Percentiles rank a stretch among this genome's conserved stretches.
These are phyloP conservation scores for Penicillium manginii DNA, from an alignment of 495 filamentous ascomycete species.

Conservation along the genomic window DNA sequence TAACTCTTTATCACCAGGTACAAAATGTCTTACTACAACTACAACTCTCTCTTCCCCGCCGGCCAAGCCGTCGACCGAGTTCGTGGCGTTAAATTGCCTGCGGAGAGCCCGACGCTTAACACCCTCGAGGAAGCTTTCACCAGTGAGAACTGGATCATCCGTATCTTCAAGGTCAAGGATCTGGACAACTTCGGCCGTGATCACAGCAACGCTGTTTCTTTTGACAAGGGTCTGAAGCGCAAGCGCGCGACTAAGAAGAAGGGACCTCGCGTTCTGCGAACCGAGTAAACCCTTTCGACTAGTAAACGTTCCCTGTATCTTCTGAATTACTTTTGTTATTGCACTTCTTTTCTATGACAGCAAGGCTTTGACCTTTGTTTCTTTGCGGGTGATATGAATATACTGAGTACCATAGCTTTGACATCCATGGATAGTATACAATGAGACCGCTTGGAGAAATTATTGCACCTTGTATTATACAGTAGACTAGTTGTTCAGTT, in stretches of 20 bases:
- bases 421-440: conserved; percentile 26
- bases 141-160: conserved; percentile 99
- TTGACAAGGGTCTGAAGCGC: conserved; percentile 94
- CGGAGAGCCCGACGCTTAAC: conserved; percentile 82
- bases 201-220: conserved; percentile 80
- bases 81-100: conserved; percentile 77
- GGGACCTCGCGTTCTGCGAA: conserved; percentile 78
- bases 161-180: conserved; percentile 99
- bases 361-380: conserved; percentile 15
- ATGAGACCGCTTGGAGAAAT: conserved; percentile 11
- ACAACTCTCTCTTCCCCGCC: conserved; percentile 84
- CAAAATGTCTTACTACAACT: conserved; percentile 99
- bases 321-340: conserved; percentile 11
- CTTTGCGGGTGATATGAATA: conserved; percentile 12
- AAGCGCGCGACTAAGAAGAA: conserved; percentile 81
- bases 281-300: conserved; percentile 61
- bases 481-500: no score
- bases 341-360: conserved; percentile 8
- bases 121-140: conserved; percentile 97
- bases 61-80: conserved; percentile 94
- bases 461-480: background rate
- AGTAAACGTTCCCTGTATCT: conserved; percentile 7
- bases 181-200: conserved; percentile 94
- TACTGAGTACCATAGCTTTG: conserved; percentile 9
- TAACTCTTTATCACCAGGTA: conserved; percentile 63